phyloP scores from a whole-genome alignment of 306 rosid species.

The Cicer arietinum region DNA sequence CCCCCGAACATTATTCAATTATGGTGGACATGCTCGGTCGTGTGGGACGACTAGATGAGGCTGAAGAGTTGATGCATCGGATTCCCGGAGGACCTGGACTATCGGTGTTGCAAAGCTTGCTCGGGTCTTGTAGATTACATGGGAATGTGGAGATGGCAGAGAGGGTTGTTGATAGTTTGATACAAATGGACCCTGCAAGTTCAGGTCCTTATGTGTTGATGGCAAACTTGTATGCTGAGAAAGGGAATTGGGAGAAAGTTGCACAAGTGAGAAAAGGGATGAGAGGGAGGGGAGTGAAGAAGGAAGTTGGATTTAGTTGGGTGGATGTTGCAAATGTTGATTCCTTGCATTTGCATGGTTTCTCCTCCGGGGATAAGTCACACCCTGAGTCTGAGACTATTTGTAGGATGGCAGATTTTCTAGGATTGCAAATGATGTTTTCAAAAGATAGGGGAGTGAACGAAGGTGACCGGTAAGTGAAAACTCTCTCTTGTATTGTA shows the following conservation, averaged over 20 bases:
- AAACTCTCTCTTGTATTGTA: too few relatives aligned
- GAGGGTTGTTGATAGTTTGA: constrained; percentile 53
- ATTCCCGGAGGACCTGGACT: constrained; percentile 74
- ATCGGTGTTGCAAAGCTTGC: constrained; percentile 76
- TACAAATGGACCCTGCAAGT: constrained; percentile 70
- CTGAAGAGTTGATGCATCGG: constrained; percentile 59
- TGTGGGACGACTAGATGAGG: constrained; percentile 68
- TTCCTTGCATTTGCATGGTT: constrained; percentile 69
- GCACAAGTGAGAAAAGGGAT: constrained; percentile 70
- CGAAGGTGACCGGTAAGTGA: constrained; percentile 22
- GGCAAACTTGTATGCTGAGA: constrained; percentile 82
- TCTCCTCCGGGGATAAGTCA: constrained; percentile 79
- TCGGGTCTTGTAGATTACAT: constrained; percentile 75
- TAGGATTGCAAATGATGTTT: constrained; percentile 70
- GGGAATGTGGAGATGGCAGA: constrained; percentile 81
- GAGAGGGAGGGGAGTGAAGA: constrained; percentile 79
- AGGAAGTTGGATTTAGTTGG: constrained; percentile 86
- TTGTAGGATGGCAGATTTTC: constrained; percentile 60
- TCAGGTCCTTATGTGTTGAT: constrained; percentile 75
- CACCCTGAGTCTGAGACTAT: constrained; percentile 69
- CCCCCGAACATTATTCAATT: constrained; percentile 70
- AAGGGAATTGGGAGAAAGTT: constrained; percentile 86
- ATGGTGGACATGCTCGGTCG: constrained; percentile 92
- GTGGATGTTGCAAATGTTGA: constrained; percentile 64
- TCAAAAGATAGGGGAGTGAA: constrained; percentile 47